phyloP scores from a whole-genome alignment of 345 rosid genomes.

The Chamaenerion angustifolium region DNA sequence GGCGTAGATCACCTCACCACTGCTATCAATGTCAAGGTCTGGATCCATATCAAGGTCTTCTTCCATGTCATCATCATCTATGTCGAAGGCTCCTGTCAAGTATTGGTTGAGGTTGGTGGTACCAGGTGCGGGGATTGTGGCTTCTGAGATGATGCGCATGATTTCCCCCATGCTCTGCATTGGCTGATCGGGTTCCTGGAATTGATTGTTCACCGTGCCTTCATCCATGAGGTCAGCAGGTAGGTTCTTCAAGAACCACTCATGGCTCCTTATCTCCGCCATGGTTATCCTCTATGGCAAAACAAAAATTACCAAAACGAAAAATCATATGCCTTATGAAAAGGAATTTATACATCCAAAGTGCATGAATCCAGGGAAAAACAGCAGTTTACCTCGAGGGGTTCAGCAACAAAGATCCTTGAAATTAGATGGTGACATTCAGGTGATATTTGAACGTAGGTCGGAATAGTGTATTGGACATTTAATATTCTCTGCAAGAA shows the following conservation, averaged over 20 bases:
- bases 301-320: background rate
- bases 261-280: constrained; percentile 75
- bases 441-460: constrained; percentile 78
- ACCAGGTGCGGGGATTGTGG: constrained; percentile 80
- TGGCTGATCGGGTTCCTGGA: constrained; percentile 79
- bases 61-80: constrained; percentile 95
- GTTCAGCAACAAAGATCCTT: constrained; percentile 89
- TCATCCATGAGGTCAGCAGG: constrained; percentile 78
- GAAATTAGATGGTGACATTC: constrained; percentile 91
- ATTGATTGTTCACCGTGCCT: constrained; percentile 32
- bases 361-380: background rate
- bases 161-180: constrained; percentile 73
- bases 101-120: constrained; percentile 48
- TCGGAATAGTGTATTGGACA: constrained; percentile 94
- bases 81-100: constrained; percentile 68
- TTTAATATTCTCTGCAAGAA: constrained; percentile 72
- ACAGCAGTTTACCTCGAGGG: constrained; percentile 44
- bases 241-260: constrained; percentile 93
- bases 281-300: constrained; percentile 74
- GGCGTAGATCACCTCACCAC: constrained; percentile 92
- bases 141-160: constrained; percentile 94
- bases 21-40: constrained; percentile 87
- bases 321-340: background rate
- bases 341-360: background rate
- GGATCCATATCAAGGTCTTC: constrained; percentile 85